Evolutionary conservation across 1,284 basidiomycete genomes (phyloP), one percentile per base, ranked within the genome.

Genomic region (Puccinia coronata): DNA sequence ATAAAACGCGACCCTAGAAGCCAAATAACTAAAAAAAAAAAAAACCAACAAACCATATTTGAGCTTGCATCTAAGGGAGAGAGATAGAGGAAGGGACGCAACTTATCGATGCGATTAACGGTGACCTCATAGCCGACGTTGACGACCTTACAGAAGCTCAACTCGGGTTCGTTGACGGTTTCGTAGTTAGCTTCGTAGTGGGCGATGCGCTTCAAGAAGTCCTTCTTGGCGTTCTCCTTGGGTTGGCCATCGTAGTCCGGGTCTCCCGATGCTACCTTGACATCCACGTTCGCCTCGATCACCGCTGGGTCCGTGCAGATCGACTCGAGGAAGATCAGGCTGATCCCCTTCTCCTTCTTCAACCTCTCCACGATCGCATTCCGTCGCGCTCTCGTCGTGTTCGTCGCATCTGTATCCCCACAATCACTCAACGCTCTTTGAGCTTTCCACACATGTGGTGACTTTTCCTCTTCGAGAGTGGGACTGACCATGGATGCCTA

Each of bases 111-210:
- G 9, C 69, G 49, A 65, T 80, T 80, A 39, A 80, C 79, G 18
- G 59, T 80, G 39, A 73, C 79, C 34, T 80, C 79, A 41, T 80
- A 73, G 28, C 79, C 79, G 12, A 80, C 70, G 28, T 80, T 73
- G n/a, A 73, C 70, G 2, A 80, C 70, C 47, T 80, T 80, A 67
- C 79, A 80, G 49, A 80, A 80, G 47, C 55, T 63, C 49, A 80
- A 59, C 84, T 93, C 90, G 4, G 92, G 43, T 61, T 80, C 79
- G 72, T 88, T 87, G 84, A 99, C 92, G 2, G 96, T 92, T 87
- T 99, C 92, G 86, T 99, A 99, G n/a, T 95, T 92, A 80, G 91
- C 90, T 86, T 99, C 96, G 86, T 99, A 99, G 85, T 93, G 92
- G 83, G 90, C 90, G 85, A 99, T 99, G 43, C 97, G 92, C 82